These are phyloP conservation scores for Quillaja saponaria DNA, from an alignment of 306 rosid genomes.

Conservation along the genomic window DNA sequence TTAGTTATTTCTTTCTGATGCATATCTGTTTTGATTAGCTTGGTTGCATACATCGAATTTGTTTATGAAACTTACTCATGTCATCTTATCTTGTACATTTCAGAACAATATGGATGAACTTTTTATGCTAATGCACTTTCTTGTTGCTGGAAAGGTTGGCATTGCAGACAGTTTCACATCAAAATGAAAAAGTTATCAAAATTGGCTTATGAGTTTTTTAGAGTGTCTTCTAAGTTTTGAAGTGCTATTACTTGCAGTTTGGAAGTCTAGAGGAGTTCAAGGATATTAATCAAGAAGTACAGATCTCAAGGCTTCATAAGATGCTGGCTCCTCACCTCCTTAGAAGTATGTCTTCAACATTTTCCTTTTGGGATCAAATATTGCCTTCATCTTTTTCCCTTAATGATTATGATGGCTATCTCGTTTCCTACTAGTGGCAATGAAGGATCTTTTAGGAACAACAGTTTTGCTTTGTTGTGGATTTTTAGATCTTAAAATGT, in stretches of 20 bases:
- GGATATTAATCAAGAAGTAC: slow-evolving; percentile 99
- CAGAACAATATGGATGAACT: slow-evolving; percentile 99
- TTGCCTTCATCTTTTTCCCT: slow-evolving; percentile 8
- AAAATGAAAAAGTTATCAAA: slow-evolving; percentile 21
- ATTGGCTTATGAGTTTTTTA: slow-evolving; percentile 24
- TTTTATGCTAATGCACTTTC: slow-evolving; percentile 99
- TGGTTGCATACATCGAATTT: slow-evolving; percentile 25
- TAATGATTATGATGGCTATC: slow-evolving; percentile 1
- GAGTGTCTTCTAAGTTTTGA: slow-evolving; percentile 19
- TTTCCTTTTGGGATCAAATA: slow-evolving; percentile 19
- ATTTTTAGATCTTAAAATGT: slow-evolving; percentile 3
- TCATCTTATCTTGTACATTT: slow-evolving; percentile 35
- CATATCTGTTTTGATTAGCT: slow-evolving; percentile 1
- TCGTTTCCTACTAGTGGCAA: background rate
- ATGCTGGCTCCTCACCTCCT: slow-evolving; percentile 98
- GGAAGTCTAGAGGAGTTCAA: slow-evolving; percentile 94
- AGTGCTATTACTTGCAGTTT: slow-evolving; percentile 55
- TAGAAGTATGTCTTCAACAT: slow-evolving; percentile 65
- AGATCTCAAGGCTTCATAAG: slow-evolving; percentile 90
- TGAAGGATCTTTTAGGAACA: no score
- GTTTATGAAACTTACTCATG: slow-evolving; percentile 36
- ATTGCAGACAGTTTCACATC: slow-evolving; percentile 17
- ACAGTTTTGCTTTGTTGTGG: slow-evolving; percentile 19
- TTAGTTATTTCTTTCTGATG: slow-evolving; percentile 1
- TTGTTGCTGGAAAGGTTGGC: slow-evolving; percentile 98